Base-by-base conservation (phyloP, 2,329 filamentous ascomycete species). In the Colletotrichum costaricense region DNA sequence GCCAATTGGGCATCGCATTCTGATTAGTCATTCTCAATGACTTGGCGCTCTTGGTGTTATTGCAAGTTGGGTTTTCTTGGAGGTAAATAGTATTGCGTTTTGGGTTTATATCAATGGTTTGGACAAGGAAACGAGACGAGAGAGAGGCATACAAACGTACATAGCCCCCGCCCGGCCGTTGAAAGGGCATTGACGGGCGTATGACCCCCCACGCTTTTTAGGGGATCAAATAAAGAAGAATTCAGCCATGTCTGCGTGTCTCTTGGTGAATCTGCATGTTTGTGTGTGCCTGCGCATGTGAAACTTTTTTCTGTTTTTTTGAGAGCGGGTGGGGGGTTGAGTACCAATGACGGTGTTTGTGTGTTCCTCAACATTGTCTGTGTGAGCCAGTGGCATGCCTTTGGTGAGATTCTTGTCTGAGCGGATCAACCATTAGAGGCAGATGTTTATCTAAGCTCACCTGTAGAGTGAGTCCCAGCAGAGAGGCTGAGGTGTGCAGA, bases 31-130 rank as follows among this genome's bases (percentile, higher is more conserved):
- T 70, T 54, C 38, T 14, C 28, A 60, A 35, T 30, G 52, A 52
- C 28, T n/a, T 16, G 69, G 69, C 69, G 66, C 69, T 72, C 16
- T 54, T 35, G 69, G 69, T 69, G 69, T 69, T 69, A 55, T 72
- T 52, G 28, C 60, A 52, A 59, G 38, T 69, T 46, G 30, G 26
- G 54, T 42, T 72, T 49, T 28, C 33, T 24, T 35, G 49, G 58
- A 35, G 59, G 69, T 38, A 52, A 65, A 65, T 54, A 59, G 19
- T 64, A 56, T 60, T 58, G 11, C 19, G 42, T 30, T n/a, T 69
- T 63, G 58, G 33, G 42, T 69, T 69, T 72, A 72, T 72, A 69
- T 59, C 69, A 72, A 12, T 33, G 26, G 35, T 19, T 54, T 69
- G 58, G 52, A 64, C 65, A 59, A 59, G 68, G 19, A 49, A 9